Evolutionary conservation across 2,329 filamentous ascomycete genomes (phyloP).

Genomic region (Colletotrichum salicis): DNA sequence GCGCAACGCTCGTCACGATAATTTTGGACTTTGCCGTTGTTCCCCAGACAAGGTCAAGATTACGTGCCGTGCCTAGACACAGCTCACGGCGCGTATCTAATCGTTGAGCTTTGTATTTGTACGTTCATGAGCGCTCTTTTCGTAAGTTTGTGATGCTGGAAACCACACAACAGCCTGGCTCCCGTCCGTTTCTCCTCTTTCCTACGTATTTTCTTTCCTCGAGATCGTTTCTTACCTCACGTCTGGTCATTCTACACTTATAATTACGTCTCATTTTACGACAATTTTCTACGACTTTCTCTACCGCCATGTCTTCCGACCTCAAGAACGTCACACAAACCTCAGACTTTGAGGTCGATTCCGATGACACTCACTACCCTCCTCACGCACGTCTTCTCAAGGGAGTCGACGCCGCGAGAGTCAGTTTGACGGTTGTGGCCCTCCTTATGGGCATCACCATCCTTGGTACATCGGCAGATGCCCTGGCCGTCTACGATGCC

Average conservation of each 20-base stretch:
- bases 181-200: background rate
- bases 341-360: slow-evolving; percentile 62
- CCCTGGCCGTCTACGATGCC: slow-evolving; percentile 64
- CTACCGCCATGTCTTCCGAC: slow-evolving; percentile 37
- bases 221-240: background rate
- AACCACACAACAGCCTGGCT: background rate
- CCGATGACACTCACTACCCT: slow-evolving; percentile 50
- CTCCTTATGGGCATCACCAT: slow-evolving; percentile 63
- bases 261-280: background rate
- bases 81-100: slow-evolving; percentile 14
- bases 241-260: background rate
- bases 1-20: slow-evolving; percentile 34
- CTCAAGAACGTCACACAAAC: slow-evolving; percentile 53
- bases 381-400: slow-evolving; percentile 52
- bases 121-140: slow-evolving; percentile 1
- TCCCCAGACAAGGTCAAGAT: slow-evolving; percentile 12
- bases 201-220: background rate
- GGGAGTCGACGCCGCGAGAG: slow-evolving; percentile 55
- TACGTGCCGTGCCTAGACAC: slow-evolving; percentile 8
- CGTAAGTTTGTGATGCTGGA: background rate
- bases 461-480: slow-evolving; percentile 65
- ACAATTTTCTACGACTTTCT: background rate
- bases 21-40: slow-evolving; percentile 11
- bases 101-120: slow-evolving; percentile 21
- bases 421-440: slow-evolving; percentile 60